Percentiles rank a stretch among this genome's conserved stretches.
phyloP scores from a whole-genome alignment of 768 basidiomycete species.

The Auricularia auricula-judae region DNA sequence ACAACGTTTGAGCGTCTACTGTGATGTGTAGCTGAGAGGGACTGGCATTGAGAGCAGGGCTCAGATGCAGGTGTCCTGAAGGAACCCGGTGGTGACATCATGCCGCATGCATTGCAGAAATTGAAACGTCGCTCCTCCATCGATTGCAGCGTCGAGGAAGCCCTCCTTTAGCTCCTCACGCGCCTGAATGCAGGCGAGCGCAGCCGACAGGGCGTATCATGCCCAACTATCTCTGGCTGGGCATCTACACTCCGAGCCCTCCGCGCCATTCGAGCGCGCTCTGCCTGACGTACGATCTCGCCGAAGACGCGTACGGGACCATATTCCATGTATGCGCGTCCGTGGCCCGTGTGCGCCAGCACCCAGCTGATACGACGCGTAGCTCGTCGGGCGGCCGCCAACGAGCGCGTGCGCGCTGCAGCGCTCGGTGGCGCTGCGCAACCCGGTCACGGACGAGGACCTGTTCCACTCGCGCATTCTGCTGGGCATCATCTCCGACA shows the following conservation, averaged over 20 bases:
- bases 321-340: background rate
- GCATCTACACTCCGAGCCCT: background rate
- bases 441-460: background rate
- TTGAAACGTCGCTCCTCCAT: background rate
- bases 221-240: slow-evolving; percentile 1
- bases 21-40: too few relatives aligned
- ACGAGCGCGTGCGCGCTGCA: background rate
- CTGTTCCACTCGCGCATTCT: background rate
- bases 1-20: too few relatives aligned
- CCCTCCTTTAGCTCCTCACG: background rate
- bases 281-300: slow-evolving; percentile 1
- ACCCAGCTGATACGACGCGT: background rate
- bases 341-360: background rate
- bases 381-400: background rate
- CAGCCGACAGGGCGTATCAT: background rate
- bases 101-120: background rate
- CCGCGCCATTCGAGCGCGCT: background rate
- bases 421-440: background rate
- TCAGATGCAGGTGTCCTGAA: too few relatives aligned
- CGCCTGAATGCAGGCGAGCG: background rate
- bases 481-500: background rate
- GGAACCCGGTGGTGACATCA: background rate
- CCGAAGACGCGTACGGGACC: background rate
- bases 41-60: too few relatives aligned
- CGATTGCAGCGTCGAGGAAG: background rate